Conservation (phyloP, 441 rosid species). For the Populus hybrid region DNA sequence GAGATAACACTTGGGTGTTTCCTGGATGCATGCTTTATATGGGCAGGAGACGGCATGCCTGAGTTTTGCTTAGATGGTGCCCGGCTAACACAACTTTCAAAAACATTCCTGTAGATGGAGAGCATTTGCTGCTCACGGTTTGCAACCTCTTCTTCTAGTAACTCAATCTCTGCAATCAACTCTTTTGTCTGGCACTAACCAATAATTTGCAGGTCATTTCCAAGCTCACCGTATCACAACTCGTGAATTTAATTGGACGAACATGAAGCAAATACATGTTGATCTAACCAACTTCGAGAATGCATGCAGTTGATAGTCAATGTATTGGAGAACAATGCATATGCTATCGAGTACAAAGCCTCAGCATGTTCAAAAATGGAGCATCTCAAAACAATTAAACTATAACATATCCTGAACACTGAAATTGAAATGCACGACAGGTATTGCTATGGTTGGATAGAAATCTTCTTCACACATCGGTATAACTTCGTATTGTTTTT, state of each 20-base stretch:
- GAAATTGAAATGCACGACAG: not conserved
- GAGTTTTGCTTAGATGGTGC: constrained; percentile 62
- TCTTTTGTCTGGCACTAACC: constrained; percentile 58
- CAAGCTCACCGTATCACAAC: not conserved
- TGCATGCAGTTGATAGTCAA: not conserved
- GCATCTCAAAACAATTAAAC: not conserved
- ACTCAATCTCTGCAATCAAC: constrained; percentile 72
- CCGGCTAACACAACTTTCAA: constrained; percentile 56
- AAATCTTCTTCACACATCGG: not conserved
- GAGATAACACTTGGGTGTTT: constrained; percentile 82
- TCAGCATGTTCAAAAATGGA: not conserved
- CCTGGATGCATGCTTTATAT: constrained; percentile 49
- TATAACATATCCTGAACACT: not conserved
- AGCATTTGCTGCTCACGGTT: constrained; percentile 82
- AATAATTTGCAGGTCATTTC: constrained; percentile 14
- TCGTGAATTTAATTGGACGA: not conserved
- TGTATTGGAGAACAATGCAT: not conserved
- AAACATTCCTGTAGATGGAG: constrained; percentile 66
- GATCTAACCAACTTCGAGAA: not conserved
- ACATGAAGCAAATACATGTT: not conserved
- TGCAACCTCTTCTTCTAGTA: constrained; percentile 77
- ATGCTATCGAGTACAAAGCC: not conserved
- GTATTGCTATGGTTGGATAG: not conserved
- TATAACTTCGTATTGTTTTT: not conserved
- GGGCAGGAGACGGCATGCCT: constrained; percentile 64